Evolutionary conservation across 768 basidiomycete genomes (phyloP).

Genomic region (Mycena capillaripes): DNA sequence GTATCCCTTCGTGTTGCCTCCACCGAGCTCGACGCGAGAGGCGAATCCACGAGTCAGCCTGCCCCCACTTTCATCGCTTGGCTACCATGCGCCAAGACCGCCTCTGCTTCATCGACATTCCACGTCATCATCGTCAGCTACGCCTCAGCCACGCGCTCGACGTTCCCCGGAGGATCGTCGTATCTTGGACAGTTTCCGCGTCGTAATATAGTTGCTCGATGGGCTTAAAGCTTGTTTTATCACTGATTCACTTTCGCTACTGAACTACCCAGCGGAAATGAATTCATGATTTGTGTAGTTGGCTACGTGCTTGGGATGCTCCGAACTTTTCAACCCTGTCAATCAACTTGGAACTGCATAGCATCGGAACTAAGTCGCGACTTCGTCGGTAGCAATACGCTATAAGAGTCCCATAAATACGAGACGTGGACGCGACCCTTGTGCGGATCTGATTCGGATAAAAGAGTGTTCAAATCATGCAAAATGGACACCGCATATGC

Average conservation of each 20-base stretch:
- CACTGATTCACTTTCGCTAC: not conserved
- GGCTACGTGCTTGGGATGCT: not conserved
- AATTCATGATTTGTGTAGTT: not conserved
- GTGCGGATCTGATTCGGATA: constrained; percentile 24
- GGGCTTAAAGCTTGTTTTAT: not conserved
- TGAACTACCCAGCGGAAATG: not conserved
- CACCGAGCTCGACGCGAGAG: constrained; percentile 39
- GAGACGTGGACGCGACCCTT: not conserved
- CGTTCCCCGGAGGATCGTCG: constrained; percentile 71
- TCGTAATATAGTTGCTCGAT: constrained; percentile 53
- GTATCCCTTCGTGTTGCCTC: constrained; percentile 41
- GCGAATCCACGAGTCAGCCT: constrained; percentile 22
- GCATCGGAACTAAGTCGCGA: constrained; percentile 35
- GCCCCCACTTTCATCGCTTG: constrained; percentile 40
- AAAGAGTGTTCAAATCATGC: not conserved
- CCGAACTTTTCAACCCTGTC: too few relatives aligned
- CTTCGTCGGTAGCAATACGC: constrained; percentile 35
- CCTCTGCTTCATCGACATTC: constrained; percentile 38
- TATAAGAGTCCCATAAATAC: constrained; percentile 13
- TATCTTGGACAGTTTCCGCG: constrained; percentile 68
- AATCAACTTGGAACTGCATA: not conserved
- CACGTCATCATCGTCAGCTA: constrained; percentile 43
- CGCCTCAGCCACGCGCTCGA: constrained; percentile 39
- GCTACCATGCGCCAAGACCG: constrained; percentile 33
- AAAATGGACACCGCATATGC: not conserved